These are phyloP conservation scores for Aspergillus awamori DNA, from an alignment of 2,329 filamentous ascomycete species.

Conservation along the genomic window DNA sequence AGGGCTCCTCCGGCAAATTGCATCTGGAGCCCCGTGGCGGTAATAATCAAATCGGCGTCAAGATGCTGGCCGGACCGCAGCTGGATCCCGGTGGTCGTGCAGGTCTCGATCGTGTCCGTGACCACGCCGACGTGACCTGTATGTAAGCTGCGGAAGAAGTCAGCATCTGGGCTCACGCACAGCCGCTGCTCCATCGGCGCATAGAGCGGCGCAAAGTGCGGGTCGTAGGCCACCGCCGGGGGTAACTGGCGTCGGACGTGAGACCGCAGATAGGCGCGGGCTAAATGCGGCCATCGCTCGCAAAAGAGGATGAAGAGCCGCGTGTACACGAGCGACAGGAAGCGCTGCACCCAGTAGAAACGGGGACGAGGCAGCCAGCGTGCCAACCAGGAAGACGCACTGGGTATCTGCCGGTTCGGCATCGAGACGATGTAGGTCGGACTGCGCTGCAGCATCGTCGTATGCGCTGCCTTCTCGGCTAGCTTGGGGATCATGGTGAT, in stretches of 20 bases:
- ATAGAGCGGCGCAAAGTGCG: constrained; percentile 65
- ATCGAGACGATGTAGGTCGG: constrained; percentile 68
- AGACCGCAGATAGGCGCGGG: constrained; percentile 48
- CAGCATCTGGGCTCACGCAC: constrained; percentile 62
- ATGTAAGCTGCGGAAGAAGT: constrained; percentile 56
- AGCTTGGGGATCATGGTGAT: constrained; percentile 72
- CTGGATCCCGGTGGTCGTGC: constrained; percentile 50
- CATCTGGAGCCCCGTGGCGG: constrained; percentile 39
- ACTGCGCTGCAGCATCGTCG: constrained; percentile 78
- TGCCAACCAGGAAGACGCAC: too few species aligned
- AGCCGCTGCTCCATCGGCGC: constrained; percentile 71
- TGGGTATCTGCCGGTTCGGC: too few species aligned
- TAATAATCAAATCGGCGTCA: constrained; percentile 37
- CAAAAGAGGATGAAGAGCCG: constrained; percentile 55
- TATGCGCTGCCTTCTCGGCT: constrained; percentile 61
- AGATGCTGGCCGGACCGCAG: constrained; percentile 42
- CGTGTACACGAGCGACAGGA: constrained; percentile 52
- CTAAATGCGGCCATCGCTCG: constrained; percentile 51
- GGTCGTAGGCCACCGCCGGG: constrained; percentile 53
- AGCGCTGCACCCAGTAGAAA: constrained; percentile 17
- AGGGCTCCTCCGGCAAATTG: constrained; percentile 28
- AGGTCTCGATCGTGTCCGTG: constrained; percentile 53
- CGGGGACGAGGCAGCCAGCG: constrained; percentile 17
- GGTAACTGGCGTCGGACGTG: constrained; percentile 55
- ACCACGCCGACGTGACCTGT: constrained; percentile 14